These are phyloP conservation scores for Capronia americana DNA, from an alignment of 2,329 filamentous ascomycete genomes.

Conservation along the genomic window DNA sequence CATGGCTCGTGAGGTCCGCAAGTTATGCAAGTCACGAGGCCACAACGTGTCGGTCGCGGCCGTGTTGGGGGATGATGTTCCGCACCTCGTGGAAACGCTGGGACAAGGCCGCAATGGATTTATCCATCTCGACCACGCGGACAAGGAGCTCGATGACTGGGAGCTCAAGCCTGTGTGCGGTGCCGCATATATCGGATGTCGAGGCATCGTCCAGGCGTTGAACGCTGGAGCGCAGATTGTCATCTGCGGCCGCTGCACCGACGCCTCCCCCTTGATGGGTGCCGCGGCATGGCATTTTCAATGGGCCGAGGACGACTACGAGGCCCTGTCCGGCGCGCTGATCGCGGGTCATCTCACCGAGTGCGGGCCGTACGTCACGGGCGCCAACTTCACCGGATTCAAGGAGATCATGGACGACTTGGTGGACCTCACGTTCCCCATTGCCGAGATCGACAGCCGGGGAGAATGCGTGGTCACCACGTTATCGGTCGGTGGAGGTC, in stretches of 20 bases:
- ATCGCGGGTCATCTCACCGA: constrained; percentile 47
- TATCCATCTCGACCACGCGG: constrained; percentile 14
- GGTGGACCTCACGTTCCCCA: constrained; percentile 48
- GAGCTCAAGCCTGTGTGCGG: constrained; percentile 18
- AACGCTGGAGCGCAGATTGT: constrained; percentile 43
- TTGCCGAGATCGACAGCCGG: constrained; percentile 55
- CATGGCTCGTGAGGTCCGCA: constrained; percentile 16
- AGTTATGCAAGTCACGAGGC: constrained; percentile 10
- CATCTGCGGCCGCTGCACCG: constrained; percentile 44
- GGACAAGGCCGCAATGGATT: not conserved
- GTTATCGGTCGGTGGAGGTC: constrained; percentile 50
- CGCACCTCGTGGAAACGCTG: constrained; percentile 4
- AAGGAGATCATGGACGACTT: constrained; percentile 51
- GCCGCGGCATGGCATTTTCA: constrained; percentile 36
- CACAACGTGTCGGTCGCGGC: constrained; percentile 4
- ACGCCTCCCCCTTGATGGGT: constrained; percentile 40
- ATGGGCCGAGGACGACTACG: constrained; percentile 28
- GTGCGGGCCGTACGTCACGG: constrained; percentile 40
- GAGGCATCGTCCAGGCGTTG: constrained; percentile 46
- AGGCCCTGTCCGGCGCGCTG: constrained; percentile 34
- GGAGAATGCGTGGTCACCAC: constrained; percentile 58
- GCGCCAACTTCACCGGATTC: constrained; percentile 39
- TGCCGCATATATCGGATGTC: constrained; percentile 57
- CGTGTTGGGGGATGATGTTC: constrained; percentile 20
- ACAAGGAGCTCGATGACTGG: constrained; percentile 14